These are phyloP conservation scores for Crithidia expoeki DNA, from an alignment of 208 protist genomes.

Conservation along the genomic window DNA sequence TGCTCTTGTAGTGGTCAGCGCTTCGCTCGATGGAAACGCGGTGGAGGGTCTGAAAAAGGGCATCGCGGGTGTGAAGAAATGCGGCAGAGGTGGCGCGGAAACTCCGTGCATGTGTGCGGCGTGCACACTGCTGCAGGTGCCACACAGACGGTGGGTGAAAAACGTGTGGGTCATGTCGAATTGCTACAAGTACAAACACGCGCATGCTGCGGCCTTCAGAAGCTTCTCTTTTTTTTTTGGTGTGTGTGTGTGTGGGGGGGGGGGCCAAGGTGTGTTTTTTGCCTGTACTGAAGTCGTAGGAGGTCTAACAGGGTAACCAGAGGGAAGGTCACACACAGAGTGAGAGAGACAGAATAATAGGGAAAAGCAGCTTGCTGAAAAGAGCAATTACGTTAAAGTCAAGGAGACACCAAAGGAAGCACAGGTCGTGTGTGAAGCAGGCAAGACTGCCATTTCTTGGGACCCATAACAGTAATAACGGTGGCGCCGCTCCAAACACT, in stretches of 20 bases:
- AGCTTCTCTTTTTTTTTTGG: neutral
- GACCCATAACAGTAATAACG: too few relatives aligned
- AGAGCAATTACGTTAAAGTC: too few relatives aligned
- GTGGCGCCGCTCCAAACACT: too few relatives aligned
- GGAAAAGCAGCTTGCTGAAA: too few relatives aligned
- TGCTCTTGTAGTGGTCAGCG: neutral
- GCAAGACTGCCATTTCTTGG: too few relatives aligned
- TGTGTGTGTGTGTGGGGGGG: neutral
- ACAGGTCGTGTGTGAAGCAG: too few relatives aligned
- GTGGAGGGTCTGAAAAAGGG: constrained; percentile 22
- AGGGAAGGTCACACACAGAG: too few relatives aligned
- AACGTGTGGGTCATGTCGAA: constrained; percentile 5
- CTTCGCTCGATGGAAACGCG: neutral
- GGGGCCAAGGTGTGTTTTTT: neutral
- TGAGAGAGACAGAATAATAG: too few relatives aligned
- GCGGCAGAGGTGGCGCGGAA: constrained; percentile 29
- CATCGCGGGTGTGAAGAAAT: constrained; percentile 21
- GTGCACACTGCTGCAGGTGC: constrained; percentile 27
- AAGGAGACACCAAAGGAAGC: too few relatives aligned
- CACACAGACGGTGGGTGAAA: constrained; percentile 31
- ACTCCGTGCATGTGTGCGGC: neutral
- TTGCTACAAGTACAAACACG: constrained; percentile 28
- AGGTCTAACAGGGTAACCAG: too few relatives aligned
- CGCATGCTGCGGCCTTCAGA: constrained; percentile 7
- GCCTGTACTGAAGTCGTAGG: too few relatives aligned